phyloP scores from a whole-genome alignment of 2,329 filamentous ascomycete species.

The Aureobasidium sp. region DNA sequence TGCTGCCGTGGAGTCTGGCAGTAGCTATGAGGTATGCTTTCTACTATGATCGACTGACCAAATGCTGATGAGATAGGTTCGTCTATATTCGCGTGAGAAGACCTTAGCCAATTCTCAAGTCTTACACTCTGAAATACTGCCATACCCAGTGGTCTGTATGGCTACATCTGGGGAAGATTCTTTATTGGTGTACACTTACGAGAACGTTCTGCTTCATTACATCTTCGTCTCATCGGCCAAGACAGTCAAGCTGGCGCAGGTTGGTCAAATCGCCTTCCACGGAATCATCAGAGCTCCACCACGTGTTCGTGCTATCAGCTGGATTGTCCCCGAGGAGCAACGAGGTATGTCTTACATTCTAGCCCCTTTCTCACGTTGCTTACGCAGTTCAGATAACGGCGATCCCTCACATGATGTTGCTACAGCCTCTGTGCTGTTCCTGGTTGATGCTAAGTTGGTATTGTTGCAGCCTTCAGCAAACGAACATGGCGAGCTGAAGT shows the following conservation, averaged over 20 bases:
- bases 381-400: slow-evolving; percentile 52
- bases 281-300: slow-evolving; percentile 92
- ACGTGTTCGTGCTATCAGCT: slow-evolving; percentile 84
- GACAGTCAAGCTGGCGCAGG: slow-evolving; percentile 74
- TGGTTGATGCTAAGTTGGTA: slow-evolving; percentile 96
- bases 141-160: slow-evolving; percentile 81
- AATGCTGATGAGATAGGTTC: slow-evolving; percentile 44
- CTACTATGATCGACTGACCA: background rate
- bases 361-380: slow-evolving; percentile 15
- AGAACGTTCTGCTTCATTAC: slow-evolving; percentile 92
- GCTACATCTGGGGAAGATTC: slow-evolving; percentile 89
- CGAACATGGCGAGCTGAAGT: slow-evolving; percentile 78
- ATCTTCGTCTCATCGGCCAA: slow-evolving; percentile 65
- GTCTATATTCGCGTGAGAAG: slow-evolving; percentile 85
- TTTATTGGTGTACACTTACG: slow-evolving; percentile 90
- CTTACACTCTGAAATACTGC: slow-evolving; percentile 68
- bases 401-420: slow-evolving; percentile 94
- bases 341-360: slow-evolving; percentile 46
- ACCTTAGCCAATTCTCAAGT: slow-evolving; percentile 63
- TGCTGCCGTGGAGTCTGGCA: slow-evolving; percentile 79
- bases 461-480: slow-evolving; percentile 79
- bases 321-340: slow-evolving; percentile 89
- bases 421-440: slow-evolving; percentile 83
- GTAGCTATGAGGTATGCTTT: slow-evolving; percentile 58
- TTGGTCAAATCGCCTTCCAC: slow-evolving; percentile 94